Conservation (phyloP, 1,139 yeast genomes). For the Hanseniaspora gamundiae region DNA sequence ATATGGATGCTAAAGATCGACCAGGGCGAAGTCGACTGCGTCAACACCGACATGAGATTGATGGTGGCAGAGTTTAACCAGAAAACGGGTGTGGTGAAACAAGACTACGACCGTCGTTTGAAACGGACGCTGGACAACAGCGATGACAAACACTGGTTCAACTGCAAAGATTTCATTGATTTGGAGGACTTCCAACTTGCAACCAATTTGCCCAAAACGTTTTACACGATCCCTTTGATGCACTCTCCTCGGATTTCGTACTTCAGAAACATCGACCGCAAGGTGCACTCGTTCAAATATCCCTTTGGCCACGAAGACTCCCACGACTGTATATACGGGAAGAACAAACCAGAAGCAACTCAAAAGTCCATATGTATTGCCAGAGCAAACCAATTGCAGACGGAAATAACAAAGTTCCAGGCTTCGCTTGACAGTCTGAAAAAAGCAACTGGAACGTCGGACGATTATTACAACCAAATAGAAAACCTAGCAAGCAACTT, state of each 20-base stretch:
- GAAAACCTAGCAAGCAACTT: neutral
- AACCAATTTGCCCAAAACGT: slow-evolving; percentile 39
- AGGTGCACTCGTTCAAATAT: slow-evolving; percentile 37
- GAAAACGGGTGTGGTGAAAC: slow-evolving; percentile 24
- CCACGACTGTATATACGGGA: slow-evolving; percentile 56
- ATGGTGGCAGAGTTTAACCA: slow-evolving; percentile 56
- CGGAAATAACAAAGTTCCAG: slow-evolving; percentile 6
- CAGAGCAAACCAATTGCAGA: slow-evolving; percentile 34
- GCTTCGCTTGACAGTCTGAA: neutral
- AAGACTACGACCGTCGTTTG: slow-evolving; percentile 5
- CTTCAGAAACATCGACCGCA: slow-evolving; percentile 49
- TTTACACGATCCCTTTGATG: slow-evolving; percentile 51
- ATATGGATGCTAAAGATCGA: slow-evolving; percentile 54
- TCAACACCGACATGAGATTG: slow-evolving; percentile 61
- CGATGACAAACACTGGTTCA: slow-evolving; percentile 54
- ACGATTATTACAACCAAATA: neutral
- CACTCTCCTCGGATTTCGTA: slow-evolving; percentile 67
- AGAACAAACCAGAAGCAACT: slow-evolving; percentile 41
- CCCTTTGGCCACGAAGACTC: slow-evolving; percentile 61
- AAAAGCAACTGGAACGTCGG: neutral
- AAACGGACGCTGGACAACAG: neutral
- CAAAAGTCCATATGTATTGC: slow-evolving; percentile 34
- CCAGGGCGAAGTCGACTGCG: slow-evolving; percentile 63
- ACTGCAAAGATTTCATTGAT: slow-evolving; percentile 67
- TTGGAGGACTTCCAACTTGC: slow-evolving; percentile 42